Conservation (phyloP, 2,329 filamentous ascomycete species). For the Penicillium oxalicum region DNA sequence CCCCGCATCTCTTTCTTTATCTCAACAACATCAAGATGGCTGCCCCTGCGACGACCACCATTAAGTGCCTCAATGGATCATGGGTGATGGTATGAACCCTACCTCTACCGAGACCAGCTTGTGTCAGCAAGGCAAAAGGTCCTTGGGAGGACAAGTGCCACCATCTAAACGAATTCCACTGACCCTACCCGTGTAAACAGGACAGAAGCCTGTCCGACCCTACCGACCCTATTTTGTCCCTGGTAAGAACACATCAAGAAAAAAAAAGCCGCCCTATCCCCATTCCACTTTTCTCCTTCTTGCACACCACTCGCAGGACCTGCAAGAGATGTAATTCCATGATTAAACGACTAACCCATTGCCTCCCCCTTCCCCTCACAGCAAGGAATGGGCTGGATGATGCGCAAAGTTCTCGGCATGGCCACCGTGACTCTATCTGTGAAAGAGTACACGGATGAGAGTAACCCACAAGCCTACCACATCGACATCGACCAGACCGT, state of each 20-base stretch:
- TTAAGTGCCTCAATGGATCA: slow-evolving; percentile 62
- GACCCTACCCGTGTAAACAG: slow-evolving; percentile 38
- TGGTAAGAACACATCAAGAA: slow-evolving; percentile 37
- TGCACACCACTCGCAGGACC: not conserved
- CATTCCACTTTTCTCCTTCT: not conserved
- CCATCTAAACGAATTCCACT: too few relatives aligned
- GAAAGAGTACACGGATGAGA: slow-evolving; percentile 47
- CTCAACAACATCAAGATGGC: slow-evolving; percentile 53
- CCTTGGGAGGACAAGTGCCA: too few relatives aligned
- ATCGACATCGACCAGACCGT: slow-evolving; percentile 67
- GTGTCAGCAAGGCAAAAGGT: too few relatives aligned
- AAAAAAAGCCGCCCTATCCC: not conserved
- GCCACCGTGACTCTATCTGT: slow-evolving; percentile 64
- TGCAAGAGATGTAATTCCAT: not conserved
- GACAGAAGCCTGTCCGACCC: slow-evolving; percentile 69
- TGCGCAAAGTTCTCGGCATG: slow-evolving; percentile 63
- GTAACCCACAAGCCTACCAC: slow-evolving; percentile 46
- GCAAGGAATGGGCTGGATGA: slow-evolving; percentile 66
- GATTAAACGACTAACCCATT: not conserved
- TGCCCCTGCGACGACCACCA: slow-evolving; percentile 60
- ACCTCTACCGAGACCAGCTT: too few relatives aligned
- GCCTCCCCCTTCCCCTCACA: slow-evolving; percentile 12
- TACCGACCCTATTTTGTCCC: slow-evolving; percentile 60
- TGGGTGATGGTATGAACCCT: slow-evolving; percentile 57
- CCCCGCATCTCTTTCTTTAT: slow-evolving; percentile 15